A percentile compares a stretch with the other conserved stretches of the same genome.
These are phyloP conservation scores for Trichoderma asperellum DNA, from an alignment of 2,329 filamentous ascomycete genomes.

Conservation along the genomic window DNA sequence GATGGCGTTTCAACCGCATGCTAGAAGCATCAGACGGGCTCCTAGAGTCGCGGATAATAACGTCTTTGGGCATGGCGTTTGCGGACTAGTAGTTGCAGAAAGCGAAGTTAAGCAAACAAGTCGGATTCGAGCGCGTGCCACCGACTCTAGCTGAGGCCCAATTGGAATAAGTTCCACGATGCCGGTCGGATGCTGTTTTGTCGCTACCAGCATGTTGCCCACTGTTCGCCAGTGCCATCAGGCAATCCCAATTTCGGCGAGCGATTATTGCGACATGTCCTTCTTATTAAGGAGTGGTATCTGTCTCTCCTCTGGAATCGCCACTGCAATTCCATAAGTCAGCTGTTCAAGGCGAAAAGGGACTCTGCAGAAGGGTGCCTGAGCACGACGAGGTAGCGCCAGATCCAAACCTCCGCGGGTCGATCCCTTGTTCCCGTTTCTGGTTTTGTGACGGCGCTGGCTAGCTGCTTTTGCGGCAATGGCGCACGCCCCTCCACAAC, in stretches of 20 bases:
- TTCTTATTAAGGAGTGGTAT: background rate
- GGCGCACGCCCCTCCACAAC: slow-evolving; percentile 1
- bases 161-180: background rate
- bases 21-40: slow-evolving; percentile 10
- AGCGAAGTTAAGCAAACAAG: background rate
- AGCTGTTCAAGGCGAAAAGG: background rate
- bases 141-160: background rate
- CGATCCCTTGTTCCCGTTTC: slow-evolving; percentile 6
- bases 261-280: background rate
- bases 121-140: background rate
- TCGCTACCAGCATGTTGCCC: background rate
- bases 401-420: slow-evolving; percentile 17
- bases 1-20: slow-evolving; percentile 22
- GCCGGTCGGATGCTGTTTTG: slow-evolving; percentile 1
- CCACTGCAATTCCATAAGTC: background rate
- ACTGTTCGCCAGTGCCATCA: background rate
- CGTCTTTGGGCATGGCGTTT: background rate
- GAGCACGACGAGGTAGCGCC: background rate
- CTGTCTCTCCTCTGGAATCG: background rate
- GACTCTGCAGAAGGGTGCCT: background rate
- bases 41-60: background rate
- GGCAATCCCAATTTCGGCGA: background rate
- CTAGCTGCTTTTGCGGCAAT: background rate
- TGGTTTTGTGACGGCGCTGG: slow-evolving; percentile 1
- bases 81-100: background rate